Base-by-base conservation (phyloP, 2,329 filamentous ascomycete genomes). In the Sclerotinia spermophila region DNA sequence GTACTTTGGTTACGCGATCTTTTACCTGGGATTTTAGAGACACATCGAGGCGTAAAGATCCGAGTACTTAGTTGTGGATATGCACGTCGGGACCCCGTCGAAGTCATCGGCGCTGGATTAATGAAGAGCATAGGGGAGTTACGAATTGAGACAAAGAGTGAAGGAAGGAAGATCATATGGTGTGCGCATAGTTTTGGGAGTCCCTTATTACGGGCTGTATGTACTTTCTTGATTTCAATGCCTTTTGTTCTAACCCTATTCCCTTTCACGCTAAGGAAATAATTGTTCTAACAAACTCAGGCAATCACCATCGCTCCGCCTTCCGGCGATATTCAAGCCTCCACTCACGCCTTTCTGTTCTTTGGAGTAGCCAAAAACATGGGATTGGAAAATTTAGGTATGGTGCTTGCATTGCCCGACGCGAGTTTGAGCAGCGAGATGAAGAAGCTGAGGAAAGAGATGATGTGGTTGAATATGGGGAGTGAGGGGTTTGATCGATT, bases 101-200 rank as follows among this genome's bases (percentile, higher is more conserved):
- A 67, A 11, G 24, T 3, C 21, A 44, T 67, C 17, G 27, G 45
- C 27, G 40, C 15, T 15, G 30, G 33, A 15, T n/a, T 67, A 35
- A 33, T 67, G 40, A 42, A 40, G 4, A 48, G 27, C 17, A 27
- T 70, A 11, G 40, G n/a, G 13, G 33, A 51, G 5, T 6, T 67
- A 21, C 27, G 61, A 35, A 38, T 3, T 10, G 15, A 27, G n/a
- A 45, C 55, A 40, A 35, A 48, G 8, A 44, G 53, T 38, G 66
- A 60, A 21, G 60, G 48, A 21, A 67, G 68, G 15, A 58, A 58
- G 40, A 70, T 70, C 5, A 67, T 70, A 15, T 67, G 59, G 48
- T 67, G 42, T 45, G 60, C 61, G 1, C 61, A 70, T 33, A 70
- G 68, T 30, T 70, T 70, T 58, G 68, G 68, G 19, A 61, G 68